phyloP scores from a whole-genome alignment of 2,329 filamentous ascomycete genomes.

The Remersonia thermophila region DNA sequence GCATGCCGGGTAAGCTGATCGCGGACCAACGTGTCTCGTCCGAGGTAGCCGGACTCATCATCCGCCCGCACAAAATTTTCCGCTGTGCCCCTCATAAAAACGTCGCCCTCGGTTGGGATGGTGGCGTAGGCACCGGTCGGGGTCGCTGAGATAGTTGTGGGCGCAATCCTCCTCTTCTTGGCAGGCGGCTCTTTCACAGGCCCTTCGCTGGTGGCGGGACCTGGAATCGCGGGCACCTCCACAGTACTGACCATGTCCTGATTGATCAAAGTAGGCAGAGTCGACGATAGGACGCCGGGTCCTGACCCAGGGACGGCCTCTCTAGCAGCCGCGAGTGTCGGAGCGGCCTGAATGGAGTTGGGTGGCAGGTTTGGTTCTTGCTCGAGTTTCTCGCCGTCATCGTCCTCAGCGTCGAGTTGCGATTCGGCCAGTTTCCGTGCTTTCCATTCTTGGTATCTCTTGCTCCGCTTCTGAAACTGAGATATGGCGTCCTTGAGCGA shows the following conservation, averaged over 20 bases:
- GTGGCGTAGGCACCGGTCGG: slow-evolving; percentile 2
- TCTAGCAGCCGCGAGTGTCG: no score
- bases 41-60: slow-evolving; percentile 10
- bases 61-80: slow-evolving; percentile 1
- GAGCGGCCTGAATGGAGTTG: no score
- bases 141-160: slow-evolving; percentile 12
- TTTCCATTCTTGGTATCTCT: slow-evolving; percentile 30
- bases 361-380: no score
- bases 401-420: no score
- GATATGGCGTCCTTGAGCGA: slow-evolving; percentile 46
- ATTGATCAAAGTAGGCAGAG: background rate
- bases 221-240: background rate
- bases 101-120: slow-evolving; percentile 11
- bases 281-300: no score
- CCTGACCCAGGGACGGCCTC: no score
- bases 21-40: slow-evolving; percentile 1
- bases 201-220: background rate
- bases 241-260: background rate
- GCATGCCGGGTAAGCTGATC: slow-evolving; percentile 6
- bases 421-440: slow-evolving; percentile 11
- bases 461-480: slow-evolving; percentile 40
- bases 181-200: slow-evolving; percentile 9
- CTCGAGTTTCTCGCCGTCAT: no score
- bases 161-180: slow-evolving; percentile 22
- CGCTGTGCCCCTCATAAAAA: background rate